Base-by-base conservation (phyloP, 75 land plant species). In the Gnetum montanum region DNA sequence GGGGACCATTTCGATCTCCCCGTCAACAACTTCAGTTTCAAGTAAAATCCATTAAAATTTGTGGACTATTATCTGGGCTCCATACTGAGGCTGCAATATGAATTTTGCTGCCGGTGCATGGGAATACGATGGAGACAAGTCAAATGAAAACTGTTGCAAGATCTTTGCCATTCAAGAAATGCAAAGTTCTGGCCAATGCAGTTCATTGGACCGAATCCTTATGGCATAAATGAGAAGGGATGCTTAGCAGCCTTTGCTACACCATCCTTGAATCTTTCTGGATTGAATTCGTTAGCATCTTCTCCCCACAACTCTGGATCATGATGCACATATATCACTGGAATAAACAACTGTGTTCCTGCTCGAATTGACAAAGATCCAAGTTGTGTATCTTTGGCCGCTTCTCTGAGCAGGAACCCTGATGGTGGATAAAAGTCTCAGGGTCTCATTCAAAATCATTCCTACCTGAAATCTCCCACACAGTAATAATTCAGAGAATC, bases 381-480 rank as follows among this genome's bases (percentile, higher is more conserved):
- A 1, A 88, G 49, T 20, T 70, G 73, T 43, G 78, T 63, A 49
- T 91, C 94, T 61, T 72, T 64, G 6, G 78, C 63, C 0, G 85
- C 75, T 69, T 73, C 69, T 23, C 94, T 40, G 0, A 80, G 79
- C 0, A 88, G 60, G 0, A 83, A 29, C 0, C 71, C 47, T 0
- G 74, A 88, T 23, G 94, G 85, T 22, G 97, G 81, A 25, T 88
- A 91, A 18, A 91, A 62, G n/a, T 58, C 97, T 72, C n/a, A 84
- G 38, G 2, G 83, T 65, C 62, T 91, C 97, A 43, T 88, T 88
- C 2, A 88, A 59, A 0, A 91, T 77, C 88, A 84, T 87, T 8
- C 76, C 75, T 37, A 91, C 18, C 96, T 86, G 73, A n/a, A n/a
- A n/a, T n/a, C n/a, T n/a, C n/a, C n/a, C n/a, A n/a, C n/a, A n/a